Base-by-base conservation (phyloP, 2,329 filamentous ascomycete genomes). In the Trichoderma sp. region DNA sequence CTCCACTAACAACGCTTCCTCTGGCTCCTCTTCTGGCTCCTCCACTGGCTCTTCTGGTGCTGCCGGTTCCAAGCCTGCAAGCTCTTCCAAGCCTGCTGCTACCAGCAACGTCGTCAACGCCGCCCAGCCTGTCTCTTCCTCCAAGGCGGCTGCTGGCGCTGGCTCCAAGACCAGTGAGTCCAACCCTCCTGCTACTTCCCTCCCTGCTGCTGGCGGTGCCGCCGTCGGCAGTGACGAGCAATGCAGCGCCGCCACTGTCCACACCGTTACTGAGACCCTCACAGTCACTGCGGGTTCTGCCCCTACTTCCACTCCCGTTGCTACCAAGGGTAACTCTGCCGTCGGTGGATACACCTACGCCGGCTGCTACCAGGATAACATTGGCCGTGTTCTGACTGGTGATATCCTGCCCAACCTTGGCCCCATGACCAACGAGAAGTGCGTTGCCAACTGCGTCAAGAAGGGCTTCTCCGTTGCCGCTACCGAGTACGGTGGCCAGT, bases 401-500 rank as follows among this genome's bases (percentile, higher is more conserved):
- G 76, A 81, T 65, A 70, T 78, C 34, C 80, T 81, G 56, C 79
- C 81, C 28, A 76, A 82, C 66, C 73, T 84, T 39, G 81, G 81
- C n/a, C 63, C 73, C 59, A 79, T 84, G 74, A 81, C 77, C 71
- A 81, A 79, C 74, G 80, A 79, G 59, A 81, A 80, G 26, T 87
- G 86, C 73, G 79, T 85, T 59, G 75, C 77, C 5, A 82, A 84
- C 75, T 89, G 86, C 75, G 76, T 81, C 8, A 71, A 68, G 7
- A 75, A 77, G 14, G 80, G 81, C 18, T 84, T 79, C 73, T 73
- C 72, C 7, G 79, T 84, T 54, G 84, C 85, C 7, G 86, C 85
- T 7, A 78, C 85, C 1, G 84, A 88, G 74, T 85, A 83, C 71
- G 79, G 77, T 26, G 77, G 77, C n/a, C 82, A 87, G 74, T 88